phyloP scores from a whole-genome alignment of 148 eudicot species.

The Hydrangea macrophylla region DNA sequence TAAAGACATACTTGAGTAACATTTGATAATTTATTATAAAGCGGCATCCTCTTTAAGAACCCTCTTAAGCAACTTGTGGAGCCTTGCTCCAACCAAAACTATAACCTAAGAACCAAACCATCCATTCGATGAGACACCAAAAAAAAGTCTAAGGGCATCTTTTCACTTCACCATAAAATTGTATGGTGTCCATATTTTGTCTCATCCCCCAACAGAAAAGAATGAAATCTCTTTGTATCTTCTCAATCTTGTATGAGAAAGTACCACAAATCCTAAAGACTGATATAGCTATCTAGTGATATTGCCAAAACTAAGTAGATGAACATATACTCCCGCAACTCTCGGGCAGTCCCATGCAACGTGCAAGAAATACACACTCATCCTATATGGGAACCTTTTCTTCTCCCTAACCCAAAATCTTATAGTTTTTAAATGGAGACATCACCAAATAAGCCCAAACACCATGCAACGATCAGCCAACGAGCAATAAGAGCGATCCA shows the following conservation, averaged over 20 bases:
- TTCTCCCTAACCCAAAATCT: neutral
- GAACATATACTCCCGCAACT: neutral
- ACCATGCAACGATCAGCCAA: neutral
- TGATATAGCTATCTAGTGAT: neutral
- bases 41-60: no score
- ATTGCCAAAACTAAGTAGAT: neutral
- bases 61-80: no score
- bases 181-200: neutral
- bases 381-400: neutral
- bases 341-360: no score
- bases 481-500: neutral
- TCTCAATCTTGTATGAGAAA: neutral
- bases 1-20: no score
- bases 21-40: no score
- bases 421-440: neutral
- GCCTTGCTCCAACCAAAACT: no score
- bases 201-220: neutral
- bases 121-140: no score
- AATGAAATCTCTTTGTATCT: neutral
- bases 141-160: neutral
- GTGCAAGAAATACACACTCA: neutral
- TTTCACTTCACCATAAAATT: neutral
- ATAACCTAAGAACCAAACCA: no score
- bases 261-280: neutral
- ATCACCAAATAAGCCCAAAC: neutral